These are phyloP conservation scores for Salix exigua DNA, from an alignment of 345 rosid genomes.

Conservation along the genomic window DNA sequence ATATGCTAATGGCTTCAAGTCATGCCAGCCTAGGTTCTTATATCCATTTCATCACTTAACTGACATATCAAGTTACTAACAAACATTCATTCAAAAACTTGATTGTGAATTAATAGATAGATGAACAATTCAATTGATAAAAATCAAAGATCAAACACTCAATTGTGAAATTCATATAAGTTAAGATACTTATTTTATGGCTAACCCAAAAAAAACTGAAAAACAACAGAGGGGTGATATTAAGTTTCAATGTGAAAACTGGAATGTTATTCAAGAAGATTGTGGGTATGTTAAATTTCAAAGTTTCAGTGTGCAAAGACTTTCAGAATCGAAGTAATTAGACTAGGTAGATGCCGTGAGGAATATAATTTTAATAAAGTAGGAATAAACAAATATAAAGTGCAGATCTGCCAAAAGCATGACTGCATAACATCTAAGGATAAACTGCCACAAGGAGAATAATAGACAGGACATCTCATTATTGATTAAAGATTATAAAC, in stretches of 20 bases:
- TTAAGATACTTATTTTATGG: too few relatives aligned
- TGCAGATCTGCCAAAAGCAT: neutral
- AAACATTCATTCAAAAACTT: too few relatives aligned
- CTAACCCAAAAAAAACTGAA: too few relatives aligned
- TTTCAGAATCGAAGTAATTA: neutral
- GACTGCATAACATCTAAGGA: neutral
- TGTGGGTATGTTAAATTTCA: neutral
- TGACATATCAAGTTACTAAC: too few relatives aligned
- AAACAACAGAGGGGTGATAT: neutral
- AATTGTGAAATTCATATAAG: too few relatives aligned
- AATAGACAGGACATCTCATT: neutral
- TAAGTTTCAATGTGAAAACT: neutral
- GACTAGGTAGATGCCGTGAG: neutral
- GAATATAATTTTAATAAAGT: neutral
- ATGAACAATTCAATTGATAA: too few relatives aligned
- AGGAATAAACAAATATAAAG: neutral
- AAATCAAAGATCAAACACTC: too few relatives aligned
- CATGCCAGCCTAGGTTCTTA: too few relatives aligned
- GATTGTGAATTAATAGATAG: too few relatives aligned
- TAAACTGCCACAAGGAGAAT: neutral
- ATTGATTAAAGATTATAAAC: neutral
- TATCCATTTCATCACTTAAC: too few relatives aligned
- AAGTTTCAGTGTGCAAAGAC: neutral
- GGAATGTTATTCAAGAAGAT: neutral
- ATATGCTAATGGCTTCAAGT: too few relatives aligned